A percentile compares a stretch with the other conserved stretches of the same genome.
Evolutionary conservation across 2,329 filamentous ascomycete genomes (phyloP).

Genomic region (Coniochaeta sp.): DNA sequence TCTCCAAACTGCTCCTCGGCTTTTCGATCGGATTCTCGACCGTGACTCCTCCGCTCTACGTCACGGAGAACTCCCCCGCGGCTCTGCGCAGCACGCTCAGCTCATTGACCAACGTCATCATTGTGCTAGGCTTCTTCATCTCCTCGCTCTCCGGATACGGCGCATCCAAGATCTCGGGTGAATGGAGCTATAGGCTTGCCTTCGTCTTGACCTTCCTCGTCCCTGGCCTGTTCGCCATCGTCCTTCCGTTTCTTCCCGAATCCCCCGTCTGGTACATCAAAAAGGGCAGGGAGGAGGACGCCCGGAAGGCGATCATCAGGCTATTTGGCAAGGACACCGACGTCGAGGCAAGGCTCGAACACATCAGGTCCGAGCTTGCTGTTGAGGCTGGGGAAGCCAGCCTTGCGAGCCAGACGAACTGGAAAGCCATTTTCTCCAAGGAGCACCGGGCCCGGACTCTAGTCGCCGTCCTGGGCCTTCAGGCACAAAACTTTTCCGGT

Average conservation of each 20-base stretch:
- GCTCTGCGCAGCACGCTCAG: slow-evolving; percentile 18
- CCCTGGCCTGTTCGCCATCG: slow-evolving; percentile 15
- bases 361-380: slow-evolving; percentile 19
- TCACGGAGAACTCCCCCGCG: slow-evolving; percentile 20
- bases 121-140: slow-evolving; percentile 20
- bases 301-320: slow-evolving; percentile 16
- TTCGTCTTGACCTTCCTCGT: slow-evolving; percentile 22
- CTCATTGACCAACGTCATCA: slow-evolving; percentile 21
- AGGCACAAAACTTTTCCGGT: slow-evolving; percentile 21
- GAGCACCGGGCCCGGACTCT: slow-evolving; percentile 17
- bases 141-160: slow-evolving; percentile 20
- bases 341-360: slow-evolving; percentile 14
- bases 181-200: slow-evolving; percentile 18
- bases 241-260: slow-evolving; percentile 17
- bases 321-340: slow-evolving; percentile 14
- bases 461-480: slow-evolving; percentile 17
- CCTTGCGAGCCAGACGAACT: slow-evolving; percentile 18
- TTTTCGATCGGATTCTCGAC: slow-evolving; percentile 18
- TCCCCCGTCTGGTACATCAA: slow-evolving; percentile 21
- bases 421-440: slow-evolving; percentile 21
- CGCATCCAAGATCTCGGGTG: slow-evolving; percentile 16
- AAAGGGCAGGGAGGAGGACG: slow-evolving; percentile 18
- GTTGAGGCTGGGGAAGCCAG: slow-evolving; percentile 14
- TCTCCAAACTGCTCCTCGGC: slow-evolving; percentile 19
- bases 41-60: slow-evolving; percentile 18